Conservation (phyloP, 2,329 filamentous ascomycete genomes). For the Penicillium nordicum region DNA sequence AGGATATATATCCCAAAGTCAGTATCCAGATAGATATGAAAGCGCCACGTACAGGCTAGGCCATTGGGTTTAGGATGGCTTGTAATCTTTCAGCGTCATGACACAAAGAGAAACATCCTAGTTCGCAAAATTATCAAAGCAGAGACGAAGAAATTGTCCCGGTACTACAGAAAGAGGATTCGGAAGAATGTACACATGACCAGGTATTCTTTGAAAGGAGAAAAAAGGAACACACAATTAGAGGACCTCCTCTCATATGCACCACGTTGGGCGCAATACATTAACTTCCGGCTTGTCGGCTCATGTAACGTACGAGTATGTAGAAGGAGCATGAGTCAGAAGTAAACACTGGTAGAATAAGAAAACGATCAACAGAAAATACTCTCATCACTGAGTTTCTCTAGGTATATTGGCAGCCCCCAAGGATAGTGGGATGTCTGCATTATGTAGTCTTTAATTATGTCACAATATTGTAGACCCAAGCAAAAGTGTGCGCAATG, state of each 20-base stretch:
- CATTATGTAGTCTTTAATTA: slow-evolving; percentile 6
- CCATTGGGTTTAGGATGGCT: background rate
- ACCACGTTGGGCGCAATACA: background rate
- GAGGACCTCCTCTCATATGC: too few species aligned
- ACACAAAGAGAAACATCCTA: background rate
- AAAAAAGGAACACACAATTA: background rate
- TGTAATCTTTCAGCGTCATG: background rate
- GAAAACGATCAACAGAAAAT: background rate
- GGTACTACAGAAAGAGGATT: background rate
- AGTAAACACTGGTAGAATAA: background rate
- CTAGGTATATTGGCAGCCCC: background rate
- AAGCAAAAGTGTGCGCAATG: background rate
- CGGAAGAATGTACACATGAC: background rate
- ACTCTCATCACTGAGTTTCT: background rate
- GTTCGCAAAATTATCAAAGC: background rate
- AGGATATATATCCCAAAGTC: background rate
- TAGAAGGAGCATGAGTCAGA: background rate
- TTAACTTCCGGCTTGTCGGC: background rate
- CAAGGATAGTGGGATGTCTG: slow-evolving; percentile 6
- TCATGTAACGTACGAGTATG: background rate
- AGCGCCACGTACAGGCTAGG: background rate
- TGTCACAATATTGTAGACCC: slow-evolving; percentile 9
- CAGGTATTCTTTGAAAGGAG: background rate
- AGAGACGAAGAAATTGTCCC: too few species aligned
- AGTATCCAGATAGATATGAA: background rate